phyloP scores from a whole-genome alignment of 2,329 filamentous ascomycete species.

The Juglanconis oblonga region DNA sequence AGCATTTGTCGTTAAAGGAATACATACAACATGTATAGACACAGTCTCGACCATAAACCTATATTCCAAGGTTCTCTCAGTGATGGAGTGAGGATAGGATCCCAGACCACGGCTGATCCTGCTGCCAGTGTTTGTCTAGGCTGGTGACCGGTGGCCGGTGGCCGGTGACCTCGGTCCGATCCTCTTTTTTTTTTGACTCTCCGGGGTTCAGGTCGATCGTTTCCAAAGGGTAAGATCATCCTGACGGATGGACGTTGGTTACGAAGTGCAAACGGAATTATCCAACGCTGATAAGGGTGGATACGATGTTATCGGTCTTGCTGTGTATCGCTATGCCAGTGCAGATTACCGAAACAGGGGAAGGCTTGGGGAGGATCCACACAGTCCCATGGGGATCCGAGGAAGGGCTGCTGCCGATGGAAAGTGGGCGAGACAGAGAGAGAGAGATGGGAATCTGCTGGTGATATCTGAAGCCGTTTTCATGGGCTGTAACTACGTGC shows the following conservation, averaged over 20 bases:
- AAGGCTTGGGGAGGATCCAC: neutral
- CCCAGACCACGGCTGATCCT: no score
- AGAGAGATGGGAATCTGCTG: conserved; percentile 3
- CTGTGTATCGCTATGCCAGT: neutral
- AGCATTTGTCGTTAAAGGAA: no score
- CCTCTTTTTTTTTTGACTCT: neutral
- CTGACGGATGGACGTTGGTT: neutral
- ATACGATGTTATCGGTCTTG: neutral
- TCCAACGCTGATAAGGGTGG: conserved; percentile 15
- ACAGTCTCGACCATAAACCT: no score
- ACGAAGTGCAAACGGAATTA: conserved; percentile 9
- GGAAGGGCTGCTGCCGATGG: neutral
- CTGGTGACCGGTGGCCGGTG: no score
- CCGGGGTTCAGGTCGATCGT: no score
- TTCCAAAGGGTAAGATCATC: no score
- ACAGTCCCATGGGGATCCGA: conserved; percentile 11
- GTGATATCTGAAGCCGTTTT: neutral
- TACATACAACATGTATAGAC: no score
- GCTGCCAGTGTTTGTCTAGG: no score
- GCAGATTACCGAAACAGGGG: conserved; percentile 12
- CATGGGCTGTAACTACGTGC: neutral
- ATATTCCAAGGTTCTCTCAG: no score
- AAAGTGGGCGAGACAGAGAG: neutral
- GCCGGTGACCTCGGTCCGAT: no score
- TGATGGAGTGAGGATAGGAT: no score